Conservation (phyloP, 345 rosid genomes). For the Gossypium herbaceum region DNA sequence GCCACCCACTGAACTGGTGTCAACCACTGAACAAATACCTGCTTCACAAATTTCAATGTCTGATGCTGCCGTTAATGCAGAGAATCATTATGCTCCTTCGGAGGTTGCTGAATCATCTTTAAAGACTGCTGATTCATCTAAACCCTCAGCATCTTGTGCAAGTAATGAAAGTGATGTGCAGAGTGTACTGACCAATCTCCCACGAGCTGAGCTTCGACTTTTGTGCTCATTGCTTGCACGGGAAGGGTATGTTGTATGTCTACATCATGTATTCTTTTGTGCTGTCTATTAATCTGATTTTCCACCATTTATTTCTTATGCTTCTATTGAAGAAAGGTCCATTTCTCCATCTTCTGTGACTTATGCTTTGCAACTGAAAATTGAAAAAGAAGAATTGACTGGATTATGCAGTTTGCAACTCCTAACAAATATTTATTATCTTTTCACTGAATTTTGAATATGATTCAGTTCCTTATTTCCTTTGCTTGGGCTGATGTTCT, state of each 20-base stretch:
- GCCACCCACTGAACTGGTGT: conserved; percentile 37
- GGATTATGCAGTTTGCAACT: not conserved
- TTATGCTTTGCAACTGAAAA: not conserved
- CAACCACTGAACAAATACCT: conserved; percentile 40
- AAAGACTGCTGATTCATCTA: conserved; percentile 34
- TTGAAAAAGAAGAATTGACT: too few relatives aligned
- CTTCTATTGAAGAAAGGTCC: not conserved
- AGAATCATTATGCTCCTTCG: conserved; percentile 34
- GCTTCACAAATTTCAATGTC: conserved; percentile 33
- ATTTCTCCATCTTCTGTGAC: not conserved
- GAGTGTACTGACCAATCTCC: conserved; percentile 60
- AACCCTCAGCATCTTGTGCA: conserved; percentile 35
- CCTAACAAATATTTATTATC: not conserved
- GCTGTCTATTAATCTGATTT: not conserved
- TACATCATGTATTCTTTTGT: not conserved
- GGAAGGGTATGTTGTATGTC: conserved; percentile 61
- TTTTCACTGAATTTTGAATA: not conserved
- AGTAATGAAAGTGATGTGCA: conserved; percentile 58
- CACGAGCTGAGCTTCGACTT: conserved; percentile 71
- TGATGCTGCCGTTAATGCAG: conserved; percentile 39
- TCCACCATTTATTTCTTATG: not conserved
- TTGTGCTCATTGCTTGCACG: conserved; percentile 91
- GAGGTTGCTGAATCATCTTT: conserved; percentile 36
- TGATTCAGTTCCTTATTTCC: not conserved
- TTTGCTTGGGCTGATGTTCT: conserved; percentile 15